Evolutionary conservation across 2,329 filamentous ascomycete species (phyloP).

Genomic region (Huntiella omanensis): DNA sequence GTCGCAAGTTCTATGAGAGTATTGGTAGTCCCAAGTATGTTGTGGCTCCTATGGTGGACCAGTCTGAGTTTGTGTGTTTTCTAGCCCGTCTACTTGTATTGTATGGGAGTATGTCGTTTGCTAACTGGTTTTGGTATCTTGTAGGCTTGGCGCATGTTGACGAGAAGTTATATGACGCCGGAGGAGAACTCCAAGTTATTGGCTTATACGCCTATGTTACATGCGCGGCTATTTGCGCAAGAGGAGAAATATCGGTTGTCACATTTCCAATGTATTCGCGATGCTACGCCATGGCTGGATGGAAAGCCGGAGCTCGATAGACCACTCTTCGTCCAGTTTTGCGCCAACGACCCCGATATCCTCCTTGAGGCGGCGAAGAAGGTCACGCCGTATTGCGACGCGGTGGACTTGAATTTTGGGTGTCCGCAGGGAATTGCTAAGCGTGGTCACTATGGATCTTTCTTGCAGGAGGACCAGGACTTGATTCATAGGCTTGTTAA

Average conservation of each 20-base stretch:
- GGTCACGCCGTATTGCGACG: conserved; percentile 78
- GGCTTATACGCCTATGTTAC: conserved; percentile 90
- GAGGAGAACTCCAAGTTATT: conserved; percentile 47
- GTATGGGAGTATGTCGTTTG: not conserved
- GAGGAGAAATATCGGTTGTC: conserved; percentile 55
- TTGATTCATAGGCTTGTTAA: conserved; percentile 69
- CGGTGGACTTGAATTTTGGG: conserved; percentile 85
- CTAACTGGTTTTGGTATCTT: conserved; percentile 5
- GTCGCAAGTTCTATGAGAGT: conserved; percentile 83
- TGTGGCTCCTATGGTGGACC: conserved; percentile 93
- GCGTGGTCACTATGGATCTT: conserved; percentile 81
- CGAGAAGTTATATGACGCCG: conserved; percentile 70
- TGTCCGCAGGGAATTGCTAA: conserved; percentile 91
- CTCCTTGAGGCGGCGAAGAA: conserved; percentile 60
- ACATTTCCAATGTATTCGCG: conserved; percentile 49
- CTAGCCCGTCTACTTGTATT: not conserved
- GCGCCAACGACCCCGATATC: conserved; percentile 68
- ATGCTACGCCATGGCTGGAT: conserved; percentile 44
- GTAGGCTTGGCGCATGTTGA: conserved; percentile 90
- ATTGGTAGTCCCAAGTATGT: conserved; percentile 82
- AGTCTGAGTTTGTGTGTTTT: conserved; percentile 74
- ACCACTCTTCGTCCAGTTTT: conserved; percentile 91
- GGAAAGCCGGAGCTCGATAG: conserved; percentile 72
- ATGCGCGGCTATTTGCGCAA: conserved; percentile 73
- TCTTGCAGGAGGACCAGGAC: conserved; percentile 81